Base-by-base conservation (phyloP, 2,329 filamentous ascomycete species). In the Coniochaeta sp. region DNA sequence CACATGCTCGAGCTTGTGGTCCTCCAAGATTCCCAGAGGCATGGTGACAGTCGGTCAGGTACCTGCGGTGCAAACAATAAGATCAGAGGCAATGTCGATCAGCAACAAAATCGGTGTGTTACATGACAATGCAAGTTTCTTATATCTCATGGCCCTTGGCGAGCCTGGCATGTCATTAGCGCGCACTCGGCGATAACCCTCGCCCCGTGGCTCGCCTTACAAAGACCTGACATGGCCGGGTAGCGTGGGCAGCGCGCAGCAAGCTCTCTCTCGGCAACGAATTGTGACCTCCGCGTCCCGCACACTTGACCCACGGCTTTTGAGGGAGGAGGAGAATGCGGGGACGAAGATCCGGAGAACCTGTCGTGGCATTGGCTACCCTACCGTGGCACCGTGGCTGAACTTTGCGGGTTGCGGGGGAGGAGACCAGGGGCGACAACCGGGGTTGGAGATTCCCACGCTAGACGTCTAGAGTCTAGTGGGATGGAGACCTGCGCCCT, bases 1-100 rank as follows among this genome's bases (percentile, higher is more conserved):
- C 33, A 62, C 57, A 52, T 61, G 60, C 55, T 62, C 60, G 27
- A 62, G 55, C 40, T 59, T 56, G 46, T 49, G 53, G 51, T 62
- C 57, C 47, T 60, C 54, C 6, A 62, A 31, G 35, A 62, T 61
- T 33, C 59, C 59, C 16, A 62, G 54, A 46, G 57, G 55, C 59
- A 62, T 62, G 27, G 35, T 53, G n/a, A 22, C 20, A n/a, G n/a
- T n/a, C n/a, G n/a, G n/a, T n/a, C n/a, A n/a, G n/a, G n/a, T n/a
- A n/a, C n/a, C n/a, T n/a, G n/a, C n/a, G n/a, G n/a, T n/a, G n/a
- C n/a, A n/a, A n/a, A n/a, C n/a, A n/a, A n/a, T n/a, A n/a, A n/a
- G n/a, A n/a, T n/a, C n/a, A n/a, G n/a, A n/a, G n/a, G n/a, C n/a
- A n/a, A 14, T 7, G 3, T 42, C 18, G 38, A 14, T 42, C 38